A percentile compares a stretch with the other conserved stretches of the same genome.
These are phyloP conservation scores for Pythium brachiatum DNA, from an alignment of 352 stramenopile species.

Conservation along the genomic window DNA sequence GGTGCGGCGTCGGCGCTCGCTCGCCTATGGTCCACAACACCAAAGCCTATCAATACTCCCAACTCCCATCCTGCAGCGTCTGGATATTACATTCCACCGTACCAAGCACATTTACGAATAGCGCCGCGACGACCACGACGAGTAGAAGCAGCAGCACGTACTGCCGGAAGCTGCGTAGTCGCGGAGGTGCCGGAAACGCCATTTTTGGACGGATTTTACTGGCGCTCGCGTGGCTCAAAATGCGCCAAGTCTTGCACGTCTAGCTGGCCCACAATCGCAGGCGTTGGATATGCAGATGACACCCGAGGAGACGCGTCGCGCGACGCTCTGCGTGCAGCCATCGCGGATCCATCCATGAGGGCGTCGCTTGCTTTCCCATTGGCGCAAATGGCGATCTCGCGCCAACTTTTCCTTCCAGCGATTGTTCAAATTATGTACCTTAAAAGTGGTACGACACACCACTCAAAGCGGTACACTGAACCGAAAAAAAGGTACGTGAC, in stretches of 20 bases:
- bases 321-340: neutral
- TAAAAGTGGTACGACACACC: neutral
- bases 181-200: neutral
- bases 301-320: neutral
- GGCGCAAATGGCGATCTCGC: conserved; percentile 9
- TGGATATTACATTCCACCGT: conserved; percentile 4
- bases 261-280: neutral
- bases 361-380: conserved; percentile 1
- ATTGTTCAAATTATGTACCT: neutral
- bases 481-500: conserved; percentile 4
- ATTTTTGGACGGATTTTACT: neutral
- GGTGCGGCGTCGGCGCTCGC: conserved; percentile 30
- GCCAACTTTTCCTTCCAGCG: conserved; percentile 2
- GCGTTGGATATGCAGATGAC: conserved; percentile 1
- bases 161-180: neutral
- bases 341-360: too few relatives aligned
- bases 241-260: neutral
- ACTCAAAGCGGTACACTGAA: conserved; percentile 4
- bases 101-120: neutral
- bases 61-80: neutral
- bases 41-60: neutral
- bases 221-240: neutral
- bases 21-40: conserved; percentile 4
- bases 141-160: neutral
- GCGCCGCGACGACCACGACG: neutral